phyloP scores from a whole-genome alignment of 163 green algal species.

The Volvox carteri region DNA sequence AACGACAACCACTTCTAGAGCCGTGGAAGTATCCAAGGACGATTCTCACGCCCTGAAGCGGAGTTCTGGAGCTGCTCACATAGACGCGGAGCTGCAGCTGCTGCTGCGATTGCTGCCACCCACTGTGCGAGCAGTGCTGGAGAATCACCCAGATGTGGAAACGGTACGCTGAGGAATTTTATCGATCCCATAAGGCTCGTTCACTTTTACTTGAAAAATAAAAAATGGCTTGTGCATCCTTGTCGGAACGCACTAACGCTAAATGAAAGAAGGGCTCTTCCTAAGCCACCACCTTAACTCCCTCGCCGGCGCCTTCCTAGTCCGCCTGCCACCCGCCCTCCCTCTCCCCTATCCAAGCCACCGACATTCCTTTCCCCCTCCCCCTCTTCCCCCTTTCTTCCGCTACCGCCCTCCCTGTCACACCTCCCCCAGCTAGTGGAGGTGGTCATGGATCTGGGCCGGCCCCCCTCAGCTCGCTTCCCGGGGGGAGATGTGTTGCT shows the following conservation, averaged over 20 bases:
- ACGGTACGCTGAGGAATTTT: not conserved
- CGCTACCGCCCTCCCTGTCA: not conserved
- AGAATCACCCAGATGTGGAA: not conserved
- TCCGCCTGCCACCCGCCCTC: too few relatives aligned
- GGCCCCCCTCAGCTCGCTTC: conserved; percentile 89
- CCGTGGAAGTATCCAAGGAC: too few relatives aligned
- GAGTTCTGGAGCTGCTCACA: not conserved
- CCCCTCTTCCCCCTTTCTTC: not conserved
- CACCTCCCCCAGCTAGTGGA: conserved; percentile 9
- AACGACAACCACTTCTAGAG: too few relatives aligned
- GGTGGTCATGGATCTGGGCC: conserved; percentile 90
- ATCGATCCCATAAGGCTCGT: too few relatives aligned
- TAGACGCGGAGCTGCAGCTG: not conserved
- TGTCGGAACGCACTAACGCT: too few relatives aligned
- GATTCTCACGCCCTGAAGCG: too few relatives aligned
- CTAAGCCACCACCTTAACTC: too few relatives aligned
- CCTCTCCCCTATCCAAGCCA: too few relatives aligned
- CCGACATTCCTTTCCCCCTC: not conserved
- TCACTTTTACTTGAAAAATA: too few relatives aligned
- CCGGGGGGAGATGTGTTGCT: conserved; percentile 73
- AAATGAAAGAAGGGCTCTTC: too few relatives aligned
- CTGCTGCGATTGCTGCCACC: conserved; percentile 5
- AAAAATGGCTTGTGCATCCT: too few relatives aligned
- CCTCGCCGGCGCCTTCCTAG: too few relatives aligned
- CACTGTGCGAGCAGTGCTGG: not conserved